Percentiles rank a stretch among this genome's conserved stretches.
Conservation (phyloP, 148 eudicot species). For the Limonium bicolor region DNA sequence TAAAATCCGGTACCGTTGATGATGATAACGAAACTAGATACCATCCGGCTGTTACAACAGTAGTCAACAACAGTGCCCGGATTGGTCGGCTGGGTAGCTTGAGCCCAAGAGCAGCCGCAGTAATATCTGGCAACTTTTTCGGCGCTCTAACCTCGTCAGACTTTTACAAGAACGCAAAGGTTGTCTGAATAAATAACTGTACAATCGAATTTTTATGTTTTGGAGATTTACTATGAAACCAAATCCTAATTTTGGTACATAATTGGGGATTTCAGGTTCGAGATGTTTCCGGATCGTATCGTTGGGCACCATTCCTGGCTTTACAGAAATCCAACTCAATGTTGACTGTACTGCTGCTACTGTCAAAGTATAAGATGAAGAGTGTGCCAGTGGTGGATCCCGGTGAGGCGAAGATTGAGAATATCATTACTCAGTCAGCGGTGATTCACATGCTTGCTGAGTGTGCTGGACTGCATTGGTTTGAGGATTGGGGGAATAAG, state of each 20-base stretch:
- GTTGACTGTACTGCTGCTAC: conserved; percentile 73
- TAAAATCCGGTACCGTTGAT: not conserved
- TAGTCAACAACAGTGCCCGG: conserved; percentile 36
- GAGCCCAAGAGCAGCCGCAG: conserved; percentile 65
- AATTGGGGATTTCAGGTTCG: conserved; percentile 32
- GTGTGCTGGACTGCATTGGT: conserved; percentile 90
- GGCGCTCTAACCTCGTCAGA: conserved; percentile 78
- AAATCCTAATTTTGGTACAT: no score
- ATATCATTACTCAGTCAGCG: conserved; percentile 79
- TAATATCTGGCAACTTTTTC: conserved; percentile 71
- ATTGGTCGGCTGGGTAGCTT: conserved; percentile 30
- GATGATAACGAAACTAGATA: not conserved
- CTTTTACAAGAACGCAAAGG: conserved; percentile 77
- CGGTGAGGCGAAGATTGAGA: conserved; percentile 63
- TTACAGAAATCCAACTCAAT: conserved; percentile 74
- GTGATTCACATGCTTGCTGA: conserved; percentile 95
- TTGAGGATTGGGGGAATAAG: conserved; percentile 76
- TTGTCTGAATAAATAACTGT: conserved; percentile 6
- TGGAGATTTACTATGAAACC: no score
- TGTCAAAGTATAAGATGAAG: conserved; percentile 94
- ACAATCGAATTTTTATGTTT: not conserved
- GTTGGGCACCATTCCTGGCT: conserved; percentile 99
- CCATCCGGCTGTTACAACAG: conserved; percentile 35
- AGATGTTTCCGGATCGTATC: conserved; percentile 78
- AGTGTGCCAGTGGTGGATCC: conserved; percentile 75